Evolutionary conservation across 2,329 filamentous ascomycete species (phyloP).

Genomic region (Apiospora koreana): DNA sequence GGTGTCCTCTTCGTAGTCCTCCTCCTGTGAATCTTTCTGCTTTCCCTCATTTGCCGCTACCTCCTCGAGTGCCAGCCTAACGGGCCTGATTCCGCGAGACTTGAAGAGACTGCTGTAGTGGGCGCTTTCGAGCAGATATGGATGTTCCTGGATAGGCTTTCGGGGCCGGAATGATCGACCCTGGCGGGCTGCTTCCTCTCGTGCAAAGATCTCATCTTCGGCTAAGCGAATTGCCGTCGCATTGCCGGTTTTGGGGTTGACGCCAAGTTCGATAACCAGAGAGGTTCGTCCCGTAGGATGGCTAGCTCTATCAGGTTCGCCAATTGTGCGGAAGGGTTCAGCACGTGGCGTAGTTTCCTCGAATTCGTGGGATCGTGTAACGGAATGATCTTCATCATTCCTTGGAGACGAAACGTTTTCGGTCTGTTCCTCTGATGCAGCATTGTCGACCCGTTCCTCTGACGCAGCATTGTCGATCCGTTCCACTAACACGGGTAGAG

Average conservation of each 20-base stretch:
- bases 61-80: conserved; percentile 42
- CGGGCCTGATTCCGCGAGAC: conserved; percentile 55
- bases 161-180: conserved; percentile 40
- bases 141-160: conserved; percentile 63
- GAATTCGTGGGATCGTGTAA: not conserved
- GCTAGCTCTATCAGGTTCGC: not conserved
- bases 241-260: not conserved
- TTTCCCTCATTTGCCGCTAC: conserved; percentile 30
- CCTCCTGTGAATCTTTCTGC: conserved; percentile 49
- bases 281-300: not conserved
- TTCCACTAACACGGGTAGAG: not conserved
- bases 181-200: conserved; percentile 15
- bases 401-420: not conserved
- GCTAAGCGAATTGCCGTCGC: conserved; percentile 2
- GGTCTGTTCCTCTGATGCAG: not conserved
- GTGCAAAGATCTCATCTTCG: conserved; percentile 17
- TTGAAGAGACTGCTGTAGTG: conserved; percentile 55
- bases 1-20: conserved; percentile 54
- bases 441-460: too few species aligned
- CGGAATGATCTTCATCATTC: not conserved
- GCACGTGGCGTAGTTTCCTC: not conserved
- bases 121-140: conserved; percentile 57
- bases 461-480: too few species aligned
- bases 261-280: not conserved
- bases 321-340: not conserved